Base-by-base conservation (phyloP, 208 protist species). In the Trypanosomatidae sp. region DNA sequence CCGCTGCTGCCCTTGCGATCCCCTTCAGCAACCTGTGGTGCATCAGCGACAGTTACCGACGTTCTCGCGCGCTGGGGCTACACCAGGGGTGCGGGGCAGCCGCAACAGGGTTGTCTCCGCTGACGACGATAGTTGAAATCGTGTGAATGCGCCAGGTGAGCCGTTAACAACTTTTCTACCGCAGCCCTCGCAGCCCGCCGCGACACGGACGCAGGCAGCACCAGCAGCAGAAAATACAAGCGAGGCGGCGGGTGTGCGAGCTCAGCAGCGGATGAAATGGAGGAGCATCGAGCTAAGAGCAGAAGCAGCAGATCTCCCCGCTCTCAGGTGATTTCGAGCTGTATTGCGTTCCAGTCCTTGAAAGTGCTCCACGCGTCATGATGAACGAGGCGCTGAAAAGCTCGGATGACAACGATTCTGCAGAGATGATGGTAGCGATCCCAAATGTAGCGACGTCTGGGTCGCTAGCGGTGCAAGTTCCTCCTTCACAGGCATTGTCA, bases 251-350 rank as follows among this genome's bases (percentile, higher is more conserved):
- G 9, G 56, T 28, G 13, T 6, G 19, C 53, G 56, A 36, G n/a
- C 28, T 22, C 56, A 62, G 30, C 55, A 28, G 55, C 56, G 28
- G 30, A 22, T 62, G 28, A 12, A 22, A 13, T 64, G 59, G 33
- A 22, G 7, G n/a, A 22, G 58, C 39, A 30, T 17, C 47, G 28
- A 55, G 50, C 10, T 49, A 68, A 28, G 28, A 49, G 47, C n/a
- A 55, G 41, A 50, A 52, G 53, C 71, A 70, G 30, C 71, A 66
- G 44, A 39, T 17, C 39, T 55, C 62, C 6, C 3, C 17, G 9
- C n/a, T 46, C 22, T 62, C 66, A n/a, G 8, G 46, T 17, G n/a
- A 60, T n/a, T 36, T 71, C 13, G 19, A 62, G 43, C 49, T 19
- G 6, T 28, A 39, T 10, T 55, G 5, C 13, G 6, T 10, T 43